Conservation (phyloP, 2,329 filamentous ascomycete species). For the Didymella segeticola region DNA sequence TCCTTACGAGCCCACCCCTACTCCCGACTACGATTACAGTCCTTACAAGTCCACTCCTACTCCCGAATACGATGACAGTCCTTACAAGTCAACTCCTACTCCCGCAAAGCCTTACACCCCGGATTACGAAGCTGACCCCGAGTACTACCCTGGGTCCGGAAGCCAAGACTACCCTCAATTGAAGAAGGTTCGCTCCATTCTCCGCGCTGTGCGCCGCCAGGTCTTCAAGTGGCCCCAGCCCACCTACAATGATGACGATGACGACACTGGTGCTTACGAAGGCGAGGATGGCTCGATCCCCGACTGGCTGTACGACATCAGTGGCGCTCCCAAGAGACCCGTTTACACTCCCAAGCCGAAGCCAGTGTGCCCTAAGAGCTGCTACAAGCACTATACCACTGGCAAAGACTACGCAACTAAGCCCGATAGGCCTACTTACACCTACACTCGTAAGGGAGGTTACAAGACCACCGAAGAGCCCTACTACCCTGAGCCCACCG, state of each 20-base stretch:
- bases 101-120: no score
- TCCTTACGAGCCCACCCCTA: constrained; percentile 7
- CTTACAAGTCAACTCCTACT: constrained; percentile 1
- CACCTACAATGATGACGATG: constrained; percentile 11
- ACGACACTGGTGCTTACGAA: constrained; percentile 10
- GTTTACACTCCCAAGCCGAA: not conserved
- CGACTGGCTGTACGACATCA: constrained; percentile 19
- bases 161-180: constrained; percentile 5
- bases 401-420: constrained; percentile 1
- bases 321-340: constrained; percentile 10
- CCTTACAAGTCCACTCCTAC: not conserved
- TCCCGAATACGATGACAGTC: not conserved
- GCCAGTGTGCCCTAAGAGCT: constrained; percentile 17
- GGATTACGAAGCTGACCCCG: not conserved
- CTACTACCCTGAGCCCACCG: not conserved
- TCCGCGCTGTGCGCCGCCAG: constrained; percentile 13
- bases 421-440: constrained; percentile 3
- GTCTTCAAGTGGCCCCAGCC: constrained; percentile 1
- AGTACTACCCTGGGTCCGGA: constrained; percentile 12
- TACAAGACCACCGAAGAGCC: constrained; percentile 1
- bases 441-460: constrained; percentile 10
- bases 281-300: constrained; percentile 19
- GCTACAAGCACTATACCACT: constrained; percentile 7
- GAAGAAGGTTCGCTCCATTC: constrained; percentile 13
- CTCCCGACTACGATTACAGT: not conserved